Evolutionary conservation across 345 rosid genomes (phyloP).

Genomic region (Cardamine resedifolia): DNA sequence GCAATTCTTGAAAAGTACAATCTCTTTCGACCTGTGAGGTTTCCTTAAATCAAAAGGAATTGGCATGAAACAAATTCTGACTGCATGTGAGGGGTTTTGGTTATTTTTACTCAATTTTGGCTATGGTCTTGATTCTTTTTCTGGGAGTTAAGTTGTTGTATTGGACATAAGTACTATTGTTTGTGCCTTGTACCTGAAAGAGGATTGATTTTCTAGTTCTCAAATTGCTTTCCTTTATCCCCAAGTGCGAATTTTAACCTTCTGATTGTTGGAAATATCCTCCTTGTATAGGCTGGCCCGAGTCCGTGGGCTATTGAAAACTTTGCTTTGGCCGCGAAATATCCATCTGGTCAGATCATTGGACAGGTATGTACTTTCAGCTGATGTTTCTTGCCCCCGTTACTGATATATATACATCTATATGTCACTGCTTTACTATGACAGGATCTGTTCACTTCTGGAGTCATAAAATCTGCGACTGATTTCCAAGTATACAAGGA

Average conservation of each 20-base stretch:
- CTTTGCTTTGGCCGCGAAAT: slow-evolving; percentile 79
- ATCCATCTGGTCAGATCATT: slow-evolving; percentile 75
- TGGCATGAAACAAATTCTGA: neutral
- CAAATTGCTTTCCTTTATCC: neutral
- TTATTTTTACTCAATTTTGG: neutral
- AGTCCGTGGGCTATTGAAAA: slow-evolving; percentile 87
- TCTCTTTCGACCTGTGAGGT: neutral
- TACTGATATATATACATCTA: slow-evolving; percentile 4
- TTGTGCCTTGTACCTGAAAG: neutral
- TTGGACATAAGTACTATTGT: neutral
- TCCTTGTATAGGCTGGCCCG: slow-evolving; percentile 75
- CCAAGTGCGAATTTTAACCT: neutral
- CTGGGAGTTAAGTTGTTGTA: neutral
- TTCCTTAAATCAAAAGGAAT: neutral
- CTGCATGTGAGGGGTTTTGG: neutral
- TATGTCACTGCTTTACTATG: slow-evolving; percentile 29
- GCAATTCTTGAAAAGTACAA: neutral
- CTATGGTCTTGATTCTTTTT: neutral
- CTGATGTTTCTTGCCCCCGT: slow-evolving; percentile 1
- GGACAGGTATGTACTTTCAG: slow-evolving; percentile 58
- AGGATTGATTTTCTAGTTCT: neutral
- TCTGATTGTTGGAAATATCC: slow-evolving; percentile 12
- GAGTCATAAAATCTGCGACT: slow-evolving; percentile 75
- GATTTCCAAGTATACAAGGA: slow-evolving; percentile 96
- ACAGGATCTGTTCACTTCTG: slow-evolving; percentile 87